Base-by-base conservation (phyloP, 306 rosid genomes). In the Datisca glomerata region DNA sequence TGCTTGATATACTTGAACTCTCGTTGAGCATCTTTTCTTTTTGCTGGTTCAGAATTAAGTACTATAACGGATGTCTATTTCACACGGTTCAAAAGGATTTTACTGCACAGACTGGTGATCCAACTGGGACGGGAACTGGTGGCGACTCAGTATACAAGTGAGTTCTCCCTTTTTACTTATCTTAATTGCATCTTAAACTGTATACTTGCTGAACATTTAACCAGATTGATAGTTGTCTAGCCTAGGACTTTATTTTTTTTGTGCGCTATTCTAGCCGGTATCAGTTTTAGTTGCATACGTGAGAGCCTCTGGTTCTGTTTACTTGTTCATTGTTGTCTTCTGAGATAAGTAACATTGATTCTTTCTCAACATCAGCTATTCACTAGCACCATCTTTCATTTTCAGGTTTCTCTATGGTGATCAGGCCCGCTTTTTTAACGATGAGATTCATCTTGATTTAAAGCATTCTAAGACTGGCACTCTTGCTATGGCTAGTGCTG, bases 101-200 rank as follows among this genome's bases (percentile, higher is more conserved):
- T 53, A 89, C 86, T 6, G 93, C 98, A n/a, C 98, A 84, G 51
- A 72, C 95, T 14, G 95, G 93, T 7, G 98, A 89, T 24, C 95
- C 95, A 12, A 84, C 95, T 24, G 95, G 86, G 18, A 67, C 80
- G 0, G 84, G 95, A 7, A 60, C 77, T 2, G 81, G 75, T 21
- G 95, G 93, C 2, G 86, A 89, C 59, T 83, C 91, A 6, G 34
- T 89, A 18, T 89, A 77, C 72, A 84, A 70, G 97, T 87, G 65
- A 34, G 35, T 43, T 36, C 18, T 43, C 21, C 47, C n/a, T 32
- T 18, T 45, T n/a, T 14, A 7, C 2, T 18, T 1, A 15, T 55
- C 43, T 28, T 28, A 14, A 27, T 28, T n/a, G n/a, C n/a, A n/a
- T n/a, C 24, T 11, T 20, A 17, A 21, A 23, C 53, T 47, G 28